Evolutionary conservation across 352 stramenopile species (phyloP).

Genomic region (Phytophthora gonapodyides): DNA sequence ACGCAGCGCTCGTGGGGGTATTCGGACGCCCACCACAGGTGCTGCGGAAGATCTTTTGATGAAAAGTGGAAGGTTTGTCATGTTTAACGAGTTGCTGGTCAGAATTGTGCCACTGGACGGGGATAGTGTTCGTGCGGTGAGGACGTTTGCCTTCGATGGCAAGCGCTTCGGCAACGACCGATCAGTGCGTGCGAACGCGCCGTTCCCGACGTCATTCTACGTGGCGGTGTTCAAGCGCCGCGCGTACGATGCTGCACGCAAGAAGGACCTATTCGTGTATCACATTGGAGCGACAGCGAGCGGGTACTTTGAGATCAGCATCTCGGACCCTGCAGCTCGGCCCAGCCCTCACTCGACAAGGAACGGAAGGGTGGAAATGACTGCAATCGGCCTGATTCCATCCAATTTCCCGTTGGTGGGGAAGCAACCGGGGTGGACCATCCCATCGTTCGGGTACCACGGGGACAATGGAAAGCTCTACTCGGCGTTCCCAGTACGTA

Average conservation of each 20-base stretch:
- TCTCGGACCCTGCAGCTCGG: conserved; percentile 32
- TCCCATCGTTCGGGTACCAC: conserved; percentile 75
- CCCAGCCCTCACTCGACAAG: conserved; percentile 14
- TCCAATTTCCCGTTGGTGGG: conserved; percentile 57
- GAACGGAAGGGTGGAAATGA: conserved; percentile 46
- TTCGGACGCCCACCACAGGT: conserved; percentile 40
- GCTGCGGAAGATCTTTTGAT: background rate
- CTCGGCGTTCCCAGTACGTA: conserved; percentile 46
- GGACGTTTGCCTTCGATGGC: conserved; percentile 52
- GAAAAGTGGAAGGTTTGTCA: background rate
- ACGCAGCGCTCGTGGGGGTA: conserved; percentile 40
- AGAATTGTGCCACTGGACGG: conserved; percentile 23
- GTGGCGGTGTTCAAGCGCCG: conserved; percentile 54
- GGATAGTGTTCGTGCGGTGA: conserved; percentile 6
- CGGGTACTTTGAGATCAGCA: conserved; percentile 80
- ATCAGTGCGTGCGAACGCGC: conserved; percentile 68
- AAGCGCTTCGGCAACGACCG: conserved; percentile 58
- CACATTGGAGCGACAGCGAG: conserved; percentile 57
- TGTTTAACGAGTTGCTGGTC: background rate
- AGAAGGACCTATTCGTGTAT: conserved; percentile 34
- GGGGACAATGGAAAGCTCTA: conserved; percentile 78
- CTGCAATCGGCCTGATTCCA: conserved; percentile 60
- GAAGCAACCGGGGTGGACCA: conserved; percentile 72
- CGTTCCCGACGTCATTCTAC: conserved; percentile 62
- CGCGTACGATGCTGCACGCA: conserved; percentile 1